Base-by-base conservation (phyloP, 306 rosid species). In the Parietaria judaica region DNA sequence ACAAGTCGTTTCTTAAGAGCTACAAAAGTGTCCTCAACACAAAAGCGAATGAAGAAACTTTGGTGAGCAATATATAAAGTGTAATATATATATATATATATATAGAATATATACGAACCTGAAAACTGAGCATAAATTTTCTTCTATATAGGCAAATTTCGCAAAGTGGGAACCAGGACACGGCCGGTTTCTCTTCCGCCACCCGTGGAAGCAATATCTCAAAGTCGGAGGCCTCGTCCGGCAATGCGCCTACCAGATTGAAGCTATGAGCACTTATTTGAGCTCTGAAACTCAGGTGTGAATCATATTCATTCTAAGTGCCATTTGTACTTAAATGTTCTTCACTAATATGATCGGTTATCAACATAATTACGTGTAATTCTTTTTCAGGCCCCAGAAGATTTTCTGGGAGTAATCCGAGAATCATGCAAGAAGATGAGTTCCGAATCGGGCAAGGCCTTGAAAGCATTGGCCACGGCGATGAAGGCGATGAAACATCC, bases 101-200 rank as follows among this genome's bases (percentile, higher is more conserved):
- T n/a, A n/a, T n/a, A n/a, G n/a, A 41, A 2, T 54, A 16, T 6
- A 10, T 36, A 39, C 36, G 4, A 38, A 52, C 54, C 50, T 36
- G 65, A 55, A 23, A 15, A 46, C 14, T 72, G 36, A 78, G 55
- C 16, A 46, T 36, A 39, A 49, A 16, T 50, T 13, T 41, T 51
- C 49, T 9, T 39, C 44, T 60, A 8, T 14, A 7, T 73, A 91
- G 98, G 94, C 84, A 66, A 92, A 84, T 77, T 86, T 88, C 45
- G 95, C 96, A 51, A 77, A 83, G 72, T 92, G 96, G 98, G 99
- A 92, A 66, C 99, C 96, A 35, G 85, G 86, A 44, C 99, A 92
- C 71, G 99, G 96, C 1, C 64, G 73, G 46, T 92, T 86, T 75
- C 57, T 65, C 4, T 82, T 88, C 69, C 70, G 88, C 4, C 95